These are phyloP conservation scores for Phytophthora palmivora DNA, from an alignment of 352 stramenopile genomes.

Conservation along the genomic window DNA sequence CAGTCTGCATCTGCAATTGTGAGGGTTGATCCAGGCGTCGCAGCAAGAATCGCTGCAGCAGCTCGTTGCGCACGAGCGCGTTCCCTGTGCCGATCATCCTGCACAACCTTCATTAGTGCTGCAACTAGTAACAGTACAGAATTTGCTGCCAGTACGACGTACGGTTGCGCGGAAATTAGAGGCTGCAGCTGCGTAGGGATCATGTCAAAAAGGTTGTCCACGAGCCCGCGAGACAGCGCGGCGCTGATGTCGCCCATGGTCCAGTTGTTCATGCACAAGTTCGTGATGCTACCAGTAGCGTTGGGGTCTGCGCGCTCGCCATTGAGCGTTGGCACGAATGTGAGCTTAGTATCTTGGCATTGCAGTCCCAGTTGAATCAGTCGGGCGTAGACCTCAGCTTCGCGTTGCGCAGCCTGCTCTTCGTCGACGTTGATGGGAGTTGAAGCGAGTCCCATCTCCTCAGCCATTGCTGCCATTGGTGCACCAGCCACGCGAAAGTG, in stretches of 20 bases:
- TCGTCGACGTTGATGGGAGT: slow-evolving; percentile 12
- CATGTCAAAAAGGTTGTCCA: slow-evolving; percentile 79
- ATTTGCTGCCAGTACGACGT: slow-evolving; percentile 15
- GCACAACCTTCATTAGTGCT: neutral
- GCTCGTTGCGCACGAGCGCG: slow-evolving; percentile 65
- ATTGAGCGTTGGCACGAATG: slow-evolving; percentile 70
- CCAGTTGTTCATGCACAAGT: slow-evolving; percentile 68
- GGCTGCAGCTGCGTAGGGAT: slow-evolving; percentile 53
- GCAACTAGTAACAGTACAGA: neutral
- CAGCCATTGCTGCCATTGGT: slow-evolving; percentile 60
- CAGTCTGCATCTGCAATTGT: slow-evolving; percentile 52
- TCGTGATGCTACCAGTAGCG: slow-evolving; percentile 47
- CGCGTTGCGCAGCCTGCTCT: slow-evolving; percentile 25
- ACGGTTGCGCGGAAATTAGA: slow-evolving; percentile 47
- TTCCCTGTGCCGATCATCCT: slow-evolving; percentile 84
- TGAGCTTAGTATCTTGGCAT: slow-evolving; percentile 56
- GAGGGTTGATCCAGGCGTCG: slow-evolving; percentile 41
- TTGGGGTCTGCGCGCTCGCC: slow-evolving; percentile 65
- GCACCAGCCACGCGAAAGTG: slow-evolving; percentile 71
- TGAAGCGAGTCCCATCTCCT: slow-evolving; percentile 50
- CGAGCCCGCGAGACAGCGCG: slow-evolving; percentile 64
- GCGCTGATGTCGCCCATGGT: slow-evolving; percentile 79
- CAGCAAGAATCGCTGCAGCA: slow-evolving; percentile 63
- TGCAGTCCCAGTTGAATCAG: slow-evolving; percentile 64
- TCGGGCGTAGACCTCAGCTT: slow-evolving; percentile 51